Percentiles rank a stretch among this genome's conserved stretches.
Evolutionary conservation across 2,329 filamentous ascomycete genomes (phyloP).

Genomic region (Fusarium mangiferae): DNA sequence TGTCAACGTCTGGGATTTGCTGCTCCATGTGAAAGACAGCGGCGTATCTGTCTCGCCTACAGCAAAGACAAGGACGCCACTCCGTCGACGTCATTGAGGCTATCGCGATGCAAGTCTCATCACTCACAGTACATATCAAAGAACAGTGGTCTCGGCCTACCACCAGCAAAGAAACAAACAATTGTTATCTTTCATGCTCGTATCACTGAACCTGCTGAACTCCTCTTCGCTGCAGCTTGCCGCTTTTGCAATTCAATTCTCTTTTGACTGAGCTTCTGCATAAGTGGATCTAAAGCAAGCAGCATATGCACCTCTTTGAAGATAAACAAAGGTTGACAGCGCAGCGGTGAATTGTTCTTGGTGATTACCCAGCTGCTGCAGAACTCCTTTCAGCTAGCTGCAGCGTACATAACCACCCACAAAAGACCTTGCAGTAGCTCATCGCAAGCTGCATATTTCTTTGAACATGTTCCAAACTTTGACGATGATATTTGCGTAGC

Average conservation of each 20-base stretch:
- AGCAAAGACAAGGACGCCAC: too few species aligned
- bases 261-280: accelerated
- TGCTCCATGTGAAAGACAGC: too few species aligned
- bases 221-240: not conserved
- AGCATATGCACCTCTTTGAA: not conserved
- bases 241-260: accelerated
- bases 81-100: too few species aligned
- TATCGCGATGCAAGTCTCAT: not conserved
- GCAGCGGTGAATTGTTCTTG: not conserved
- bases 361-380: not conserved
- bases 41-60: too few species aligned
- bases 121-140: not conserved
- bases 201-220: accelerated
- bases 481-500: not conserved
- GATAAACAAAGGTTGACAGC: not conserved
- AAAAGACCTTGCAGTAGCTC: not conserved
- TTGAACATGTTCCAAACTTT: not conserved
- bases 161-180: not conserved
- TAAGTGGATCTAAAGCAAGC: not conserved
- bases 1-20: too few species aligned
- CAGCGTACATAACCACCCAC: not conserved
- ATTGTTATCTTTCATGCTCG: not conserved
- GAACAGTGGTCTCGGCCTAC: accelerated
- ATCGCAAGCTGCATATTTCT: not conserved
- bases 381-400: not conserved